phyloP scores from a whole-genome alignment of 441 rosid genomes.

The Brassica balearica region DNA sequence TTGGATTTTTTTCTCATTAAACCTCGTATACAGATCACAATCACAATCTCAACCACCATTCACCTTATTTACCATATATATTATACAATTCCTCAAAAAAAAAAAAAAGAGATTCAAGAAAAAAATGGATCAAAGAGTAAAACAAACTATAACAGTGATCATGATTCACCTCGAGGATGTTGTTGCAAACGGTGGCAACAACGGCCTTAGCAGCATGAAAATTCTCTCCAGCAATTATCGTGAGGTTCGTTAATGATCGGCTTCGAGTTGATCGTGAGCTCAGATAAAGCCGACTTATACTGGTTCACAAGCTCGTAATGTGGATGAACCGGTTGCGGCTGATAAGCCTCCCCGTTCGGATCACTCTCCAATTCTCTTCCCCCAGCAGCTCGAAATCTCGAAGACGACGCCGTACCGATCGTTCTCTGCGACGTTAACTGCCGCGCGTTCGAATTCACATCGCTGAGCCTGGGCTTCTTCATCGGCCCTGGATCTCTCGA shows the following conservation, averaged over 20 bases:
- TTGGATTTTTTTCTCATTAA: slow-evolving; percentile 48
- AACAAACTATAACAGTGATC: slow-evolving; percentile 29
- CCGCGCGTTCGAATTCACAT: slow-evolving; percentile 46
- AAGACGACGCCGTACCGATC: slow-evolving; percentile 23
- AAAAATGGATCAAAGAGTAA: background rate
- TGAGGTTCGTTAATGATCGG: slow-evolving; percentile 95
- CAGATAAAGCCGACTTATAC: slow-evolving; percentile 84
- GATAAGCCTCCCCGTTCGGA: slow-evolving; percentile 67
- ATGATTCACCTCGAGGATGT: slow-evolving; percentile 95
- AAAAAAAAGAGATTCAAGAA: slow-evolving; percentile 3
- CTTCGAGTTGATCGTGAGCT: slow-evolving; percentile 95
- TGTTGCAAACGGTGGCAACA: slow-evolving; percentile 75
- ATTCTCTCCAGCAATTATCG: slow-evolving; percentile 97
- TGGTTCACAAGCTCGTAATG: slow-evolving; percentile 90
- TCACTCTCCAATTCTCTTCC: slow-evolving; percentile 58
- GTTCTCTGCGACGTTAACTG: slow-evolving; percentile 48
- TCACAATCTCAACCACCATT: slow-evolving; percentile 42
- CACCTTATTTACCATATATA: slow-evolving; percentile 20
- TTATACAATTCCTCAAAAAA: slow-evolving; percentile 29
- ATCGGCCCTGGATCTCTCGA: slow-evolving; percentile 70
- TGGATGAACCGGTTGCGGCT: slow-evolving; percentile 75
- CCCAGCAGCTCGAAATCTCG: slow-evolving; percentile 51
- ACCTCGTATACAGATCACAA: slow-evolving; percentile 56
- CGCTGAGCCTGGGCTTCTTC: slow-evolving; percentile 45
- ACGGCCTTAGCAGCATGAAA: slow-evolving; percentile 82